phyloP scores from a whole-genome alignment of 345 rosid genomes.

The Ailanthus altissimus region DNA sequence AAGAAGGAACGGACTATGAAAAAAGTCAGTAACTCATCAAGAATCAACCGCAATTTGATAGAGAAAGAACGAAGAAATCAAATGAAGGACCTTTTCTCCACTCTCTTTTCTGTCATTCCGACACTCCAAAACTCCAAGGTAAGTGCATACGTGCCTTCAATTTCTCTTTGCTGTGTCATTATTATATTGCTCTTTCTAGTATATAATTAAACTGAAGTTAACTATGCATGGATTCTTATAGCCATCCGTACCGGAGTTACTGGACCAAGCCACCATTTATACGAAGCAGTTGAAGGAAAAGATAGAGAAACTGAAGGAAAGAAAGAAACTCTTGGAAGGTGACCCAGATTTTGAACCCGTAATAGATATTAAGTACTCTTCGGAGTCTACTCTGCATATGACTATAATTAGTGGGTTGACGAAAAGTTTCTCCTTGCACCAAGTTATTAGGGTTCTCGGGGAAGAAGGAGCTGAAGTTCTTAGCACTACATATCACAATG shows the following conservation, averaged over 20 bases:
- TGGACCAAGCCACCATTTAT: constrained; percentile 10
- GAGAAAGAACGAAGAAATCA: constrained; percentile 18
- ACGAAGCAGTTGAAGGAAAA: constrained; percentile 8
- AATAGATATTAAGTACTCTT: not conserved
- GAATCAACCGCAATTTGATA: not conserved
- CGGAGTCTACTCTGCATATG: constrained; percentile 6
- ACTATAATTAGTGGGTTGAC: not conserved
- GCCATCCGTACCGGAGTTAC: not conserved
- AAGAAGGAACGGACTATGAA: not conserved
- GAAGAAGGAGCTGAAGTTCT: constrained; percentile 24
- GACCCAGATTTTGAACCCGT: not conserved
- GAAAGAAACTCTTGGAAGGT: not conserved
- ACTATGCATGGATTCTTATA: not conserved
- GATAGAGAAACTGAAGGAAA: not conserved
- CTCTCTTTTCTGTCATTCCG: constrained; percentile 12
- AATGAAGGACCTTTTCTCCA: constrained; percentile 7
- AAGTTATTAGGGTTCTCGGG: constrained; percentile 10
- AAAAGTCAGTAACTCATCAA: not conserved
- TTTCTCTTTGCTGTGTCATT: not conserved
- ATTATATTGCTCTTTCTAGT: too few relatives aligned
- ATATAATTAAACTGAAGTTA: not conserved
- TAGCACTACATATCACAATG: not conserved
- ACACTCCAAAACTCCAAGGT: constrained; percentile 6
- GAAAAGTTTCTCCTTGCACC: not conserved
- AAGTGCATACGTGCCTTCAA: not conserved